Evolutionary conservation across 2,329 filamentous ascomycete genomes (phyloP), one percentile per base, ranked within the genome.

Genomic region (Didymosphaeria variabile): DNA sequence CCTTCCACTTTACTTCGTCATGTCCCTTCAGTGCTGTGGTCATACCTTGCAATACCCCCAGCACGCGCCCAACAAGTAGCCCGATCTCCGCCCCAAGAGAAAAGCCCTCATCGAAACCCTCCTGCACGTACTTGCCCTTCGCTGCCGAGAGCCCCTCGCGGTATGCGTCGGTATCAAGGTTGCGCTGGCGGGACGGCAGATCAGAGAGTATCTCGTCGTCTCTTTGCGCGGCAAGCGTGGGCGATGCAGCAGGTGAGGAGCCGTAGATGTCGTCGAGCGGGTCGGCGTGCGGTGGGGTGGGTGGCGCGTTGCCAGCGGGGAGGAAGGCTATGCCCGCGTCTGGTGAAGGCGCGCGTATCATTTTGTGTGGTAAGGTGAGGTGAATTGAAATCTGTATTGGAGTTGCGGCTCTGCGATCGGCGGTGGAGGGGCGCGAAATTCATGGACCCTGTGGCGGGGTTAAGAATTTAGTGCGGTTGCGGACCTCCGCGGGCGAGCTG

Each of bases 61-160:
- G 77, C 13, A 96, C 80, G 66, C 88, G 88, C 0, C 95, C 95
- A 0, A 89, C 90, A 31, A 85, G 84, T 65, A 91, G 77, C 0
- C 94, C 95, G 32, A 98, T 81, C 55, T 90, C 88, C 0, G 93
- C 94, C 13, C 95, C 95, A 0, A 98, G 83, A 15, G 88, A 84
- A 76, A 93, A 98, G 0, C 94, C 94, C 66, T 94, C 92, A 75
- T 99, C 95, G 73, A 99, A 98, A 0, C 94, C 94, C 15, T 84
- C 84, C 79, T 99, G 95, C 29, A 97, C 87, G 70, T 88, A 90
- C 51, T 84, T 80, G 29, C 87, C 86, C 77, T 98, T 98, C 34
- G 91, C 91, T 3, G 82, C 82, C 0, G 90, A 86, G 56, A 98
- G 86, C 47, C 94, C 95, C 71, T 97, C 94, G 61, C 94, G 90